A percentile compares a stretch with the other conserved stretches of the same genome.
These are phyloP conservation scores for Penicillium taxi DNA, from an alignment of 495 filamentous ascomycete genomes.

Conservation along the genomic window DNA sequence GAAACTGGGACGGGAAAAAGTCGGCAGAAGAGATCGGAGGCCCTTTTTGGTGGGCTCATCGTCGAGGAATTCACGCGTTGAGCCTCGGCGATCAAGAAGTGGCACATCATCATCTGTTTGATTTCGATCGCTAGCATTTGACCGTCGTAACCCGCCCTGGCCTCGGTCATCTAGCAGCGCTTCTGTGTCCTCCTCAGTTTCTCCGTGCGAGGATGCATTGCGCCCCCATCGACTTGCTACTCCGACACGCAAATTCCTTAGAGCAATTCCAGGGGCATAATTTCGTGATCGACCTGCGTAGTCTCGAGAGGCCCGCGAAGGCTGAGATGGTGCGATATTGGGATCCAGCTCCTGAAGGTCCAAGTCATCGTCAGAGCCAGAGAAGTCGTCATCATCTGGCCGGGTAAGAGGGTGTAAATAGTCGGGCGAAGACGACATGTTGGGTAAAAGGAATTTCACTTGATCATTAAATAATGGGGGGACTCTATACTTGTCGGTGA, in stretches of 20 bases:
- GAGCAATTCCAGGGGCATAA: conserved; percentile 54
- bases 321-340: conserved; percentile 31
- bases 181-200: conserved; percentile 48
- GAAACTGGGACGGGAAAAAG: conserved; percentile 19
- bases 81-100: conserved; percentile 42
- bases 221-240: conserved; percentile 52
- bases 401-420: conserved; percentile 31
- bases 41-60: conserved; percentile 21
- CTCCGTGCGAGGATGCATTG: conserved; percentile 36
- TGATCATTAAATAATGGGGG: no score
- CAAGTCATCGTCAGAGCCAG: conserved; percentile 45
- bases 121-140: conserved; percentile 45
- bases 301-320: conserved; percentile 33
- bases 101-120: conserved; percentile 57
- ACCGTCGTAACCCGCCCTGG: conserved; percentile 32
- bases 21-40: conserved; percentile 24
- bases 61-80: conserved; percentile 23
- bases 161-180: conserved; percentile 46
- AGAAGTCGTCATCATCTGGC: conserved; percentile 25
- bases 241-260: conserved; percentile 64
- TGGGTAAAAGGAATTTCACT: no score
- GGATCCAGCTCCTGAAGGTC: conserved; percentile 70
- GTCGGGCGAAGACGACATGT: conserved; percentile 35
- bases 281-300: conserved; percentile 33
- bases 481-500: conserved; percentile 8